phyloP scores from a whole-genome alignment of 805 yeast genomes.

The Lachancea meyersii region DNA sequence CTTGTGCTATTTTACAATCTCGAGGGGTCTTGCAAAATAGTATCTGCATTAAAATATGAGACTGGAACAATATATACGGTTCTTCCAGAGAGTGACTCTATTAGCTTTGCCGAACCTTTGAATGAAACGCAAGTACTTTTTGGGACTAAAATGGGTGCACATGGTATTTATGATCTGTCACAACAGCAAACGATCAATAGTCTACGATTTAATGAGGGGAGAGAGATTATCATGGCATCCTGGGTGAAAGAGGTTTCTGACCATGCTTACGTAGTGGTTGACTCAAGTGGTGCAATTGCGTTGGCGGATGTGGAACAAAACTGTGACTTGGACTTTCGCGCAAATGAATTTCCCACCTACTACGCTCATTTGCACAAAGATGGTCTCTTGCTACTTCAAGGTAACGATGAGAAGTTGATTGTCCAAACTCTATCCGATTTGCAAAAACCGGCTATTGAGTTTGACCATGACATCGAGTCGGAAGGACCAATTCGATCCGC shows the following conservation, averaged over 20 bases:
- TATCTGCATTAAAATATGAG: not conserved
- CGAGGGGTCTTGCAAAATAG: not conserved
- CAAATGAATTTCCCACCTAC: not conserved
- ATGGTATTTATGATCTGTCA: constrained; percentile 1
- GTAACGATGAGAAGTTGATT: not conserved
- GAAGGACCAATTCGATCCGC: constrained; percentile 14
- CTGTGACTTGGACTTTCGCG: not conserved
- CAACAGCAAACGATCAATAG: not conserved
- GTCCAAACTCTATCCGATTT: constrained; percentile 14
- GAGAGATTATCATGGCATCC: not conserved
- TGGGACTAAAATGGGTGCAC: constrained; percentile 3
- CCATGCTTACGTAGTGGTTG: constrained; percentile 2
- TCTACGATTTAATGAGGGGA: not conserved
- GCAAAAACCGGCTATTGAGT: constrained; percentile 3
- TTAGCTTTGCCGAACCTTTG: constrained; percentile 2
- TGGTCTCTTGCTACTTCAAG: constrained; percentile 33
- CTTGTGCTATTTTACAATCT: not conserved
- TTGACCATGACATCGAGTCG: constrained; percentile 10
- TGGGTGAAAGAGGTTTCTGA: constrained; percentile 1
- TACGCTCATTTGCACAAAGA: constrained; percentile 33
- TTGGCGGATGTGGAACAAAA: not conserved
- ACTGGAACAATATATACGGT: not conserved
- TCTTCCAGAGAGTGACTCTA: constrained; percentile 2
- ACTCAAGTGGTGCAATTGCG: constrained; percentile 1
- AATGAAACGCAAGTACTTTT: not conserved